A percentile compares a stretch with the other conserved stretches of the same genome.
Conservation (phyloP, 2,329 filamentous ascomycete genomes). For the Monosporascus sp. region DNA sequence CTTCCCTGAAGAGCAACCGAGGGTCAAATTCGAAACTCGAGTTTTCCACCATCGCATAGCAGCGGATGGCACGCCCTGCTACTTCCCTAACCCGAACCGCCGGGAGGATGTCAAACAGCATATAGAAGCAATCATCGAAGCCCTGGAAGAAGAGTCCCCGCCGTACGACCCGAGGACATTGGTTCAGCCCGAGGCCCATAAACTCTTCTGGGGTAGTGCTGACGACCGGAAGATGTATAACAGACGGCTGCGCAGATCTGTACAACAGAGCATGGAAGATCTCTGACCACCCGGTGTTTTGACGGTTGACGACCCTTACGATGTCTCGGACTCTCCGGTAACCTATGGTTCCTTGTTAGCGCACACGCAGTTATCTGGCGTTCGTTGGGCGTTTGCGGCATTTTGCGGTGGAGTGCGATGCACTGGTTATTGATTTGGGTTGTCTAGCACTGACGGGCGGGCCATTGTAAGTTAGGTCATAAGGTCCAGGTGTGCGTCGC, state of each 20-base stretch:
- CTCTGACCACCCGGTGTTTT: conserved; percentile 16
- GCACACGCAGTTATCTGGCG: no score
- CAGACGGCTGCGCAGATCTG: conserved; percentile 70
- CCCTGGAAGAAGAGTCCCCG: conserved; percentile 82
- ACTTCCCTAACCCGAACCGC: conserved; percentile 56
- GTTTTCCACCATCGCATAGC: conserved; percentile 89
- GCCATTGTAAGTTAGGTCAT: no score
- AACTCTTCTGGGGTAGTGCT: conserved; percentile 76
- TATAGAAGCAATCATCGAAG: conserved; percentile 74
- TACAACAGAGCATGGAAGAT: conserved; percentile 63
- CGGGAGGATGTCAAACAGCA: conserved; percentile 76
- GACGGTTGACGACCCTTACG: conserved; percentile 3
- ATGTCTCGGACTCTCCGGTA: not conserved
- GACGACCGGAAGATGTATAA: conserved; percentile 83
- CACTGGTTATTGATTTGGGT: no score
- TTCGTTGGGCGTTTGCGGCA: no score
- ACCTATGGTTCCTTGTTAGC: not conserved
- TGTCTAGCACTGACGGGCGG: no score
- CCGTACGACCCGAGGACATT: conserved; percentile 86
- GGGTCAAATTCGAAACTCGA: conserved; percentile 72
- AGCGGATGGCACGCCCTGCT: conserved; percentile 75
- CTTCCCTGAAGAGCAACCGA: conserved; percentile 85
- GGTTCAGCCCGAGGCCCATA: conserved; percentile 80
- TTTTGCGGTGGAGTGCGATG: no score
- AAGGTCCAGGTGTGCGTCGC: no score